Percentiles rank a stretch among this genome's conserved stretches.
phyloP scores from a whole-genome alignment of 805 yeast species.

The Starmerella floris region DNA sequence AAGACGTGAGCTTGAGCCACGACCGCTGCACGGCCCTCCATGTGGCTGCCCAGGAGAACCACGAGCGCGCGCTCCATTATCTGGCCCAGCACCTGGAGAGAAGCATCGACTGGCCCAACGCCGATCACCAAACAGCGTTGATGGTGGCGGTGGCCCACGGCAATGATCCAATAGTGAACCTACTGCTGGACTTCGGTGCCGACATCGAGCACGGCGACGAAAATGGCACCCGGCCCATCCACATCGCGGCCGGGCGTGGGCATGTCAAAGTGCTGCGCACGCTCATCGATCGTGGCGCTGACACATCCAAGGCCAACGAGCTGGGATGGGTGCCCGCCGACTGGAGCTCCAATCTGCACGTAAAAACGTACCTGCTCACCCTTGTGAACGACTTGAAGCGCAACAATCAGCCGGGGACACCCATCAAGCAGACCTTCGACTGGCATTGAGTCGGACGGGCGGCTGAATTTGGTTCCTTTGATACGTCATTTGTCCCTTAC shows the following conservation, averaged over 20 bases:
- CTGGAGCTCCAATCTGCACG: slow-evolving; percentile 41
- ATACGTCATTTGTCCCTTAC: no score
- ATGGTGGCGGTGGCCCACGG: slow-evolving; percentile 54
- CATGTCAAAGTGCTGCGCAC: slow-evolving; percentile 43
- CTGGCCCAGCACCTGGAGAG: slow-evolving; percentile 52
- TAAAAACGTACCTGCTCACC: slow-evolving; percentile 33
- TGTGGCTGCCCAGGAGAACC: slow-evolving; percentile 48
- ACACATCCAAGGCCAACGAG: slow-evolving; percentile 37
- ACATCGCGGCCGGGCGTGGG: slow-evolving; percentile 65
- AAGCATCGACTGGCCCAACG: slow-evolving; percentile 49
- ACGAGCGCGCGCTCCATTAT: slow-evolving; percentile 59
- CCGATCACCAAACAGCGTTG: slow-evolving; percentile 31
- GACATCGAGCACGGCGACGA: slow-evolving; percentile 58
- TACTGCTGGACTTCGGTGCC: slow-evolving; percentile 63
- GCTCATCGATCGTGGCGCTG: slow-evolving; percentile 38
- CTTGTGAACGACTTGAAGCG: slow-evolving; percentile 16
- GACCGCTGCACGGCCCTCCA: slow-evolving; percentile 55
- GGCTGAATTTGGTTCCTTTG: no score
- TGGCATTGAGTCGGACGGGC: no score
- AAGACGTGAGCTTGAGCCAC: slow-evolving; percentile 41
- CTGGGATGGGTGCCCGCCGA: slow-evolving; percentile 58
- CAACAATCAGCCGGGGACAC: slow-evolving; percentile 13
- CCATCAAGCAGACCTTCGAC: slow-evolving; percentile 12
- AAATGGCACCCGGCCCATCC: slow-evolving; percentile 72
- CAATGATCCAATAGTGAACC: slow-evolving; percentile 46